Conservation (phyloP, 371 early-diverging fungal genomes). For the Mortierella sp. region DNA sequence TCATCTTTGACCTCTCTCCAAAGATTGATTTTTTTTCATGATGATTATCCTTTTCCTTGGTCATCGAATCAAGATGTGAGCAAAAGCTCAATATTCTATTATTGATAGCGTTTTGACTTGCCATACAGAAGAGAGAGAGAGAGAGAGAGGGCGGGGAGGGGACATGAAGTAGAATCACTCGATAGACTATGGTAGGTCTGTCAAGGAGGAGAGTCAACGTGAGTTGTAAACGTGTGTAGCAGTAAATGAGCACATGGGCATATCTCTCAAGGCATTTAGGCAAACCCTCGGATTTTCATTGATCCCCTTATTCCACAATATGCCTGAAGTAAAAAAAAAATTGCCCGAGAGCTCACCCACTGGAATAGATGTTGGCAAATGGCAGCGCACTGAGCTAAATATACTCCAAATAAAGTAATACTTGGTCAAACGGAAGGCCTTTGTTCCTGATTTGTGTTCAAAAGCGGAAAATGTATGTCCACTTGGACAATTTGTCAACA, state of each 20-base stretch:
- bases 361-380: not conserved
- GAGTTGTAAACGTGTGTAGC: not conserved
- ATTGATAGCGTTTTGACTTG: no score
- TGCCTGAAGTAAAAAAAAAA: not conserved
- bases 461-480: conserved; percentile 6
- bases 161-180: no score
- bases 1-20: no score
- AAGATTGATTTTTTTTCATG: no score
- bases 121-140: no score
- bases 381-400: not conserved
- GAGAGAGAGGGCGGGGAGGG: no score
- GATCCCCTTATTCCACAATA: not conserved
- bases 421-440: not conserved
- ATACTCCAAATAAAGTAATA: not conserved
- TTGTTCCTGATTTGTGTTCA: conserved; percentile 1
- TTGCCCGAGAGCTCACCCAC: not conserved
- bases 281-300: conserved; percentile 5
- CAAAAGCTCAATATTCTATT: no score
- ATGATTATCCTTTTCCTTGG: no score
- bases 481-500: conserved; percentile 25
- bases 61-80: no score
- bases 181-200: no score
- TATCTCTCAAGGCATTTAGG: not conserved
- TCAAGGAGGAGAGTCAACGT: not conserved
- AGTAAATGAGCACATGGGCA: not conserved